Evolutionary conservation across 208 protist species (phyloP), one percentile per base, ranked within the genome.

Genomic region (Phytomonas sp.): DNA sequence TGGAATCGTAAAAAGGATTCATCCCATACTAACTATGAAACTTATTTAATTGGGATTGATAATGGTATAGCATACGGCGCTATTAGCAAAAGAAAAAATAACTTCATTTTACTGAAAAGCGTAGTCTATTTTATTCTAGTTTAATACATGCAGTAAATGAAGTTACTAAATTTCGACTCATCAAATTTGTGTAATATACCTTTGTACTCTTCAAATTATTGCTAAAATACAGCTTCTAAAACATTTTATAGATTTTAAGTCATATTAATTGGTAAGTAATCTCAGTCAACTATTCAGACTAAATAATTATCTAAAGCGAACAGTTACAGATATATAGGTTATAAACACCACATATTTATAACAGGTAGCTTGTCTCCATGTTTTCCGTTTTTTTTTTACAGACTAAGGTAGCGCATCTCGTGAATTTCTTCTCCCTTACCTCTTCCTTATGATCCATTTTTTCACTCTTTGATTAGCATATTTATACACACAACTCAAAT

Each of bases 401-500:
- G 45, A 23, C 10, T 19, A 56, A 19, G 19, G 45, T 6, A 26
- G 6, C 45, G 7, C 0, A 56, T 26, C 19, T 26, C 45, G 45
- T 56, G 6, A 12, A 56, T 56, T 56, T 56, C 45, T 4, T 56
- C 26, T 56, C 19, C 23, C 34, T 45, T 26, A 60, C 45, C 16
- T 61, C 30, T 2, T 63, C 69, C 61, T 68, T 11, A 23, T 6
- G 33, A 61, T 26, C n/a, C 29, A 64, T 69, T 69, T 8, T 6
- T 66, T 37, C 34, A 29, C 33, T n/a, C 59, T 59, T 33, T 5
- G 69, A 14, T 60, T 40, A 72, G 23, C 36, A 69, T 45, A 29
- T 69, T 74, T 31, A 12, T 69, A 23, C 62, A 26, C 33, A 72
- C 29, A 5, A 49, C 4, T 72, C 36, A 14, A 49, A 65, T 56